Percentiles rank a stretch among this genome's conserved stretches.
These are phyloP conservation scores for Papiliotrema fonsecae DNA, from an alignment of 1,284 basidiomycete genomes.

Conservation along the genomic window DNA sequence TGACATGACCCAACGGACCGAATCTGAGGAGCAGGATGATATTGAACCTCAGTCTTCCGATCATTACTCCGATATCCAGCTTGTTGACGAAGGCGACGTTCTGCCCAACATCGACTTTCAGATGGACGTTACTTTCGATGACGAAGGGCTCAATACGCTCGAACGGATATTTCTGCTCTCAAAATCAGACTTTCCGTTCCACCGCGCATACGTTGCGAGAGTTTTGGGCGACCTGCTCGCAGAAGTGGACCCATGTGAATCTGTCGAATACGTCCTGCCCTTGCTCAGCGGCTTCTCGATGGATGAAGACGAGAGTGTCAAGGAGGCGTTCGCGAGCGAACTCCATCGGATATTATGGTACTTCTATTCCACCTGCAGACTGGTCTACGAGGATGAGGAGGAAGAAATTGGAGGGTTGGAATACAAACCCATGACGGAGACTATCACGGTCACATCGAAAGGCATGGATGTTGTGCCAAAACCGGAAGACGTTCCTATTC, in stretches of 20 bases:
- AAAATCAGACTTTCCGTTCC: conserved; percentile 76
- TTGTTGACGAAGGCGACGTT: conserved; percentile 42
- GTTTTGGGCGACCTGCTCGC: conserved; percentile 68
- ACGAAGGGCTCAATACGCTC: conserved; percentile 71
- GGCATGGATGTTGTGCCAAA: conserved; percentile 20
- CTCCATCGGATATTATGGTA: conserved; percentile 86
- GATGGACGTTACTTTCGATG: conserved; percentile 48
- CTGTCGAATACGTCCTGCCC: conserved; percentile 89
- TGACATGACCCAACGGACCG: too few species aligned
- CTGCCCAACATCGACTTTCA: conserved; percentile 27
- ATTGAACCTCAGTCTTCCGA: too few species aligned
- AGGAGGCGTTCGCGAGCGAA: conserved; percentile 80
- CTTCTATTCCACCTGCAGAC: conserved; percentile 68
- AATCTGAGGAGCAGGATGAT: too few species aligned
- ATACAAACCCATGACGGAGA: conserved; percentile 9
- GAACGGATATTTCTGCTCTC: conserved; percentile 94
- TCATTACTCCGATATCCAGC: conserved; percentile 9
- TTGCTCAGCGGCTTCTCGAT: conserved; percentile 79
- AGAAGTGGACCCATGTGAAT: conserved; percentile 77
- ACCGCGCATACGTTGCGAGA: conserved; percentile 77
- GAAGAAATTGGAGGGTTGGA: conserved; percentile 8
- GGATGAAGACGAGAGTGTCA: conserved; percentile 87
- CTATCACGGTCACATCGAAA: conserved; percentile 35
- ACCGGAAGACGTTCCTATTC: too few species aligned
- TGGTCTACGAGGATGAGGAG: conserved; percentile 17